These are phyloP conservation scores for Skeletonema menzelii DNA, from an alignment of 108 stramenopile genomes.

Conservation along the genomic window DNA sequence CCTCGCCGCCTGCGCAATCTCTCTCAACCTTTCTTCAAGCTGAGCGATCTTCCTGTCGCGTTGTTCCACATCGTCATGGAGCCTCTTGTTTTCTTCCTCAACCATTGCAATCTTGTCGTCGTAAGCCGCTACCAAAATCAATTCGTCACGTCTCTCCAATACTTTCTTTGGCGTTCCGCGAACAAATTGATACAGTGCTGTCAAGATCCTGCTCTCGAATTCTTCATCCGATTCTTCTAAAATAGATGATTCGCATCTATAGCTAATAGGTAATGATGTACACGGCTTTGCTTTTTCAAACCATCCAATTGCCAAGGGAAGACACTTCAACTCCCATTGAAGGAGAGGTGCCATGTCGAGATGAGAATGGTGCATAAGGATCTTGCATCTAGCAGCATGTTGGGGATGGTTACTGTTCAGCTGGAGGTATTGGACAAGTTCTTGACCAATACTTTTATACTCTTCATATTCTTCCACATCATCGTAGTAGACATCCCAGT, in stretches of 20 bases:
- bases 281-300: not conserved
- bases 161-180: not conserved
- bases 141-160: too few relatives aligned
- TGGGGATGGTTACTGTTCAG: not conserved
- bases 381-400: not conserved
- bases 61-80: too few relatives aligned
- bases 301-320: not conserved
- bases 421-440: not conserved
- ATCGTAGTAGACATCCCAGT: too few relatives aligned
- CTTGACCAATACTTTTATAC: not conserved
- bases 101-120: too few relatives aligned
- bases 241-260: not conserved
- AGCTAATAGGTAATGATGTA: not conserved
- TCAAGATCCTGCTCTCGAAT: not conserved
- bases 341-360: not conserved
- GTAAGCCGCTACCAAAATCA: too few relatives aligned
- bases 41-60: too few relatives aligned
- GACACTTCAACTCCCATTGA: not conserved
- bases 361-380: not conserved
- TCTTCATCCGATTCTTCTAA: not conserved
- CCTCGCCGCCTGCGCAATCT: too few relatives aligned
- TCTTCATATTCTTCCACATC: not conserved
- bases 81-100: too few relatives aligned
- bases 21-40: too few relatives aligned
- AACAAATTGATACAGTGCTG: not conserved